phyloP scores from a whole-genome alignment of 2,329 filamentous ascomycete species.

The Trichoderma sp. region DNA sequence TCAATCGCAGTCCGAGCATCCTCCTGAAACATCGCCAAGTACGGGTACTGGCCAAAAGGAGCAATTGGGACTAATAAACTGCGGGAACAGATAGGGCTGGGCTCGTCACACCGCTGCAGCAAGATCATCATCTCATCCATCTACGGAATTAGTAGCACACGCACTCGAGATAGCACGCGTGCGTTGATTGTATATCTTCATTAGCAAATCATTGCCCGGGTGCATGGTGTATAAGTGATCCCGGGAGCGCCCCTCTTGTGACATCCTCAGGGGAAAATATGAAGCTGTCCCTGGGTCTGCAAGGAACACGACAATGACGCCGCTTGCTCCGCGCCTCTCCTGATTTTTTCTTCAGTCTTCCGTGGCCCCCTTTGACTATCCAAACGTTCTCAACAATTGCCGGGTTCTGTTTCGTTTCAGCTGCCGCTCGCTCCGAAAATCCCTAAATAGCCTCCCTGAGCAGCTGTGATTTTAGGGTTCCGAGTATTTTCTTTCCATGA shows the following conservation, averaged over 20 bases:
- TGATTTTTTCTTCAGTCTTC: background rate
- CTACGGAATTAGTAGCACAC: background rate
- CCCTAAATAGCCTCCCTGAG: background rate
- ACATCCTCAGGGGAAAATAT: background rate
- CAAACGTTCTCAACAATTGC: background rate
- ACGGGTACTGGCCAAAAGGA: background rate
- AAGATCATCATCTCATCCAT: background rate
- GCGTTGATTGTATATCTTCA: background rate
- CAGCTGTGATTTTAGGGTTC: background rate
- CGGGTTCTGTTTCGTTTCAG: slow-evolving; percentile 4
- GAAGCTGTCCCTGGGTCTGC: background rate
- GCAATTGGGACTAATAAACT: background rate
- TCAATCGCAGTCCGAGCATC: background rate
- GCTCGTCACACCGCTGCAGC: slow-evolving; percentile 3
- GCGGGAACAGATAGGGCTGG: background rate
- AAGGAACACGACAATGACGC: slow-evolving; percentile 2
- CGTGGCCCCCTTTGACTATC: background rate
- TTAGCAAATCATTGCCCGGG: background rate
- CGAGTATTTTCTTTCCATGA: background rate
- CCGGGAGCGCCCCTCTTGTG: background rate
- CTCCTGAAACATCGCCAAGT: slow-evolving; percentile 2
- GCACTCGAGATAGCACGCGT: background rate
- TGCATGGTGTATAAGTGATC: background rate
- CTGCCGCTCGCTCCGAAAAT: background rate
- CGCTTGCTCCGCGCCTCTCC: slow-evolving; percentile 7